These are phyloP conservation scores for Babesia divergens DNA, from an alignment of 169 alveolate genomes.

Conservation along the genomic window DNA sequence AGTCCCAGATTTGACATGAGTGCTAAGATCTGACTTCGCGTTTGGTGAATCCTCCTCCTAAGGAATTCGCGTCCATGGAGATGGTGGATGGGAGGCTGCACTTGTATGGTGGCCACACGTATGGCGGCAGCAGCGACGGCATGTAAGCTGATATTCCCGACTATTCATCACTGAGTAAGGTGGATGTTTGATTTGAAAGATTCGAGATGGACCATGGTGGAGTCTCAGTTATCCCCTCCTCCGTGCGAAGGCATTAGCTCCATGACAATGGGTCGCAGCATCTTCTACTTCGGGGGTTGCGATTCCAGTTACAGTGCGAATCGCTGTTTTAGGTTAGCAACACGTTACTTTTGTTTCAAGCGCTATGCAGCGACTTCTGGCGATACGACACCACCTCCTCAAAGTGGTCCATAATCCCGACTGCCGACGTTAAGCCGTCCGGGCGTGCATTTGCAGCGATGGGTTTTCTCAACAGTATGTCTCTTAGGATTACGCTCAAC, in stretches of 20 bases:
- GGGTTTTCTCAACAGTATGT: constrained; percentile 7
- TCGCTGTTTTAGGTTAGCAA: constrained; percentile 51
- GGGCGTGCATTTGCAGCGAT: constrained; percentile 39
- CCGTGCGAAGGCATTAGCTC: constrained; percentile 55
- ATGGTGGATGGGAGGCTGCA: constrained; percentile 43
- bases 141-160: constrained; percentile 5
- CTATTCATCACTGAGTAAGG: background rate
- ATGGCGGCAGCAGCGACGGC: constrained; percentile 62
- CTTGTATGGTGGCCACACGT: constrained; percentile 57
- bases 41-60: constrained; percentile 55
- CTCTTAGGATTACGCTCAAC: too few relatives aligned
- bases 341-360: background rate
- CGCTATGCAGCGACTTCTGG: constrained; percentile 35
- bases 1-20: background rate
- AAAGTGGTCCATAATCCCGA: constrained; percentile 57
- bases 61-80: constrained; percentile 47
- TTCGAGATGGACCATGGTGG: constrained; percentile 27
- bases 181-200: constrained; percentile 44
- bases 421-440: constrained; percentile 29
- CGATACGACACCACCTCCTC: constrained; percentile 44
- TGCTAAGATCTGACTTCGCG: constrained; percentile 1
- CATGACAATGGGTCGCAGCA: constrained; percentile 55
- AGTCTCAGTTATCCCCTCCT: constrained; percentile 39
- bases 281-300: constrained; percentile 62
- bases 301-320: constrained; percentile 48